These are phyloP conservation scores for Alternaria triticimaculans DNA, from an alignment of 2,329 filamentous ascomycete genomes.

Conservation along the genomic window DNA sequence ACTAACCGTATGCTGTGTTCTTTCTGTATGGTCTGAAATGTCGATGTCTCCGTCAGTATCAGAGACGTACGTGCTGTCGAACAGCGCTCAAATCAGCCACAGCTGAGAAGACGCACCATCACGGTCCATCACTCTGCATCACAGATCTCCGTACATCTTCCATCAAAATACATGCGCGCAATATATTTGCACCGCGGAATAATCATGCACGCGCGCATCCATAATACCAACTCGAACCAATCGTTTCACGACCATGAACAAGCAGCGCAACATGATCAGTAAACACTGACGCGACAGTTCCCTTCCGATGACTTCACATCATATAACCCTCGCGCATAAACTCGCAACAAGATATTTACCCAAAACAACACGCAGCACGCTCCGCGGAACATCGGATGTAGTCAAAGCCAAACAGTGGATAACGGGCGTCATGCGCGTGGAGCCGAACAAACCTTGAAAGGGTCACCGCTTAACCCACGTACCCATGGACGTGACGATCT, in stretches of 20 bases:
- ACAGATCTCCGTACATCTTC: not conserved
- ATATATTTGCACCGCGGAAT: slow-evolving; percentile 1
- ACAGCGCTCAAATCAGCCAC: not conserved
- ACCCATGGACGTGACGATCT: not conserved
- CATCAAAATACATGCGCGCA: not conserved
- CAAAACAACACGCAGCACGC: not conserved
- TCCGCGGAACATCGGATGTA: not conserved
- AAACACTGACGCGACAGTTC: not conserved
- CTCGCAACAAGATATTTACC: not conserved
- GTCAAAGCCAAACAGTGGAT: not conserved
- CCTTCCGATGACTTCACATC: slow-evolving; percentile 1
- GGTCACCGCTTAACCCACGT: not conserved
- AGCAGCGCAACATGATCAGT: slow-evolving; percentile 14
- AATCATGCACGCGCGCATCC: not conserved
- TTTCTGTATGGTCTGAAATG: too few species aligned
- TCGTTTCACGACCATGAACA: not conserved
- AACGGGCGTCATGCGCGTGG: not conserved
- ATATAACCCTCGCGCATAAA: not conserved
- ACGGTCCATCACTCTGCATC: too few species aligned
- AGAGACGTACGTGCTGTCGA: too few species aligned
- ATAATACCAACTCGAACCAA: not conserved
- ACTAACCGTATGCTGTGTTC: too few species aligned
- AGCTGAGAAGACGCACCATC: not conserved
- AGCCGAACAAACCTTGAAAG: not conserved
- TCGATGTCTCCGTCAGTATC: too few species aligned